phyloP scores from a whole-genome alignment of 1,139 yeast species.

The Blastobotrys malaysiensis region DNA sequence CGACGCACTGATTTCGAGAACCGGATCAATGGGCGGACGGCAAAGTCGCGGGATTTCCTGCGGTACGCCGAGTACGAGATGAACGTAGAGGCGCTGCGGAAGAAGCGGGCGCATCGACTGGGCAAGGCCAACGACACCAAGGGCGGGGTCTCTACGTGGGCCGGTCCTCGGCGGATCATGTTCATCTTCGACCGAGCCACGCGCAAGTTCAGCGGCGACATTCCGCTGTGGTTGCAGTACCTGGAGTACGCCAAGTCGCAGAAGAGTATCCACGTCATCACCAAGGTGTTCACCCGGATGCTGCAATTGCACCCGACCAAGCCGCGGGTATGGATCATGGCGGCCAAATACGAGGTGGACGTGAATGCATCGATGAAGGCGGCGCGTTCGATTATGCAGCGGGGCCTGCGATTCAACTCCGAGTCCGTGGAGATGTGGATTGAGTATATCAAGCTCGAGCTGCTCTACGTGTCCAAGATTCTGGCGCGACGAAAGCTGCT shows the following conservation, averaged over 20 bases:
- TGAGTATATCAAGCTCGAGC: conserved; percentile 82
- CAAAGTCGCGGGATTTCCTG: conserved; percentile 70
- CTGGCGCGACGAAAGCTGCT: conserved; percentile 77
- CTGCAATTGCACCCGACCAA: conserved; percentile 88
- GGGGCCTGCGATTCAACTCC: conserved; percentile 77
- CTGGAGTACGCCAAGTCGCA: conserved; percentile 66
- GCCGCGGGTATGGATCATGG: conserved; percentile 87
- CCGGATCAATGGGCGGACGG: conserved; percentile 77
- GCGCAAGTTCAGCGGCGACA: conserved; percentile 70
- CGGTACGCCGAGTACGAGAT: conserved; percentile 77
- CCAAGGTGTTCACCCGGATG: conserved; percentile 70
- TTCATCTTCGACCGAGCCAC: conserved; percentile 84
- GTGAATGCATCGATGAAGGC: conserved; percentile 83
- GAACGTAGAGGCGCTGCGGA: conserved; percentile 72
- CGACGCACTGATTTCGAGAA: conserved; percentile 95
- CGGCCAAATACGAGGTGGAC: conserved; percentile 92
- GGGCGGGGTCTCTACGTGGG: conserved; percentile 60
- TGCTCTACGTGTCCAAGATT: conserved; percentile 76
- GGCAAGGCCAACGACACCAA: conserved; percentile 28
- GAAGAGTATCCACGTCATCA: conserved; percentile 75
- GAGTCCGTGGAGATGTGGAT: conserved; percentile 73
- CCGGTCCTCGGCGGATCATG: conserved; percentile 74
- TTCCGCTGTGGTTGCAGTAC: conserved; percentile 73
- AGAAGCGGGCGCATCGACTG: conserved; percentile 63
- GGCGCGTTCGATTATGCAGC: conserved; percentile 80